Conservation (phyloP, 2,329 filamentous ascomycete genomes). For the Neophaeococcomyces mojaviensis region DNA sequence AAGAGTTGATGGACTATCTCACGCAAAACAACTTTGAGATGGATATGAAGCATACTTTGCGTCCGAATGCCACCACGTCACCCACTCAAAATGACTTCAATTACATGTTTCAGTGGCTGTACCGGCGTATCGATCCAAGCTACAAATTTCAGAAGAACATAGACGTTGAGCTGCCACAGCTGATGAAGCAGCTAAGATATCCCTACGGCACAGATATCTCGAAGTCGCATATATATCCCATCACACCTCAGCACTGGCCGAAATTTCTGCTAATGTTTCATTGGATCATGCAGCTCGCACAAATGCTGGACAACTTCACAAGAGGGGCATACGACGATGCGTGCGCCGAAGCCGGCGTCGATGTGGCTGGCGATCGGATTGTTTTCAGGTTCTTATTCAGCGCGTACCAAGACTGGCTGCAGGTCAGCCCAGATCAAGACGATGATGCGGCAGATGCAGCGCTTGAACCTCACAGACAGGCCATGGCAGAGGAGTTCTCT, state of each 20-base stretch:
- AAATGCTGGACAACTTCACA: constrained; percentile 82
- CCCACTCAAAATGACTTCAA: constrained; percentile 98
- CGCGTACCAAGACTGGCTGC: constrained; percentile 89
- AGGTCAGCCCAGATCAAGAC: constrained; percentile 79
- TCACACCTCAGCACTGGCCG: constrained; percentile 94
- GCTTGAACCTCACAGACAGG: constrained; percentile 73
- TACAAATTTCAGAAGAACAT: constrained; percentile 92
- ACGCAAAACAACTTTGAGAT: constrained; percentile 92
- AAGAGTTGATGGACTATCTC: constrained; percentile 86
- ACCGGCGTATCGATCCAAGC: constrained; percentile 87
- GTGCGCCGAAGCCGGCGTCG: constrained; percentile 77
- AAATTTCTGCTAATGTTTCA: constrained; percentile 89
- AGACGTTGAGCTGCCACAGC: constrained; percentile 85
- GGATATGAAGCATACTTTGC: constrained; percentile 93
- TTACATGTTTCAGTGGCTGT: constrained; percentile 95
- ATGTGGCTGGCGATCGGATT: constrained; percentile 82
- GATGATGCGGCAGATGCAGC: constrained; percentile 76
- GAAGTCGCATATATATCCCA: constrained; percentile 89
- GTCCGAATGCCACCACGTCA: constrained; percentile 81
- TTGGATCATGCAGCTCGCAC: constrained; percentile 97
- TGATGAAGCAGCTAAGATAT: constrained; percentile 88
- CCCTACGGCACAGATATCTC: constrained; percentile 93
- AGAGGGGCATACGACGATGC: constrained; percentile 79
- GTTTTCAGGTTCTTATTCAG: constrained; percentile 87
- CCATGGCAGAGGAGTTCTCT: constrained; percentile 84